Percentiles rank a stretch among this genome's conserved stretches.
Evolutionary conservation across 768 basidiomycete species (phyloP).

Genomic region (Podaxis sp.): DNA sequence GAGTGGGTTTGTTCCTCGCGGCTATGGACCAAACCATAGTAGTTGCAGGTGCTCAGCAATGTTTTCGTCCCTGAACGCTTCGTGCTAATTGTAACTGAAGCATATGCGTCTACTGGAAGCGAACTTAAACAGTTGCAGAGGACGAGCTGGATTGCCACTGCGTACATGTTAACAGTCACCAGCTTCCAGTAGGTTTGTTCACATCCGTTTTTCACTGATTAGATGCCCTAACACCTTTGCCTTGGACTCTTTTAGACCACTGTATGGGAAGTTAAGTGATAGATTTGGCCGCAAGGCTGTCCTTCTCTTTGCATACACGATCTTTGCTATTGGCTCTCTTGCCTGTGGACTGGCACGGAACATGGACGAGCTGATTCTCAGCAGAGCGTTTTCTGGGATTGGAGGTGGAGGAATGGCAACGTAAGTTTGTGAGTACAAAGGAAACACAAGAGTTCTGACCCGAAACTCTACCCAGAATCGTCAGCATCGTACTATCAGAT

Average conservation of each 20-base stretch:
- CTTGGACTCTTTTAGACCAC: slow-evolving; percentile 37
- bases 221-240: background rate
- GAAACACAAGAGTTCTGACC: no score
- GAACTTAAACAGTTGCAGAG: slow-evolving; percentile 62
- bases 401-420: slow-evolving; percentile 66
- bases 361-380: slow-evolving; percentile 53
- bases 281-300: slow-evolving; percentile 64
- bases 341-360: slow-evolving; percentile 52
- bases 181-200: slow-evolving; percentile 51
- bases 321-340: slow-evolving; percentile 55
- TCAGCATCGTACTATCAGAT: slow-evolving; percentile 66
- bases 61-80: background rate
- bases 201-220: background rate
- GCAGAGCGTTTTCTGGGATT: slow-evolving; percentile 56
- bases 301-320: slow-evolving; percentile 51
- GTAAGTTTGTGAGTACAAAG: slow-evolving; percentile 27
- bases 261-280: slow-evolving; percentile 66
- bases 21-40: background rate
- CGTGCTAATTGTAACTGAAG: slow-evolving; percentile 22
- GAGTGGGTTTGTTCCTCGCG: background rate
- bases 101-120: slow-evolving; percentile 55
- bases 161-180: slow-evolving; percentile 59
- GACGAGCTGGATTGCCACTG: slow-evolving; percentile 67
- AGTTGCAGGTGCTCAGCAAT: background rate
- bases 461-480: slow-evolving; percentile 39